phyloP scores from a whole-genome alignment of 1,284 basidiomycete genomes.

The Naganishia cerealis region DNA sequence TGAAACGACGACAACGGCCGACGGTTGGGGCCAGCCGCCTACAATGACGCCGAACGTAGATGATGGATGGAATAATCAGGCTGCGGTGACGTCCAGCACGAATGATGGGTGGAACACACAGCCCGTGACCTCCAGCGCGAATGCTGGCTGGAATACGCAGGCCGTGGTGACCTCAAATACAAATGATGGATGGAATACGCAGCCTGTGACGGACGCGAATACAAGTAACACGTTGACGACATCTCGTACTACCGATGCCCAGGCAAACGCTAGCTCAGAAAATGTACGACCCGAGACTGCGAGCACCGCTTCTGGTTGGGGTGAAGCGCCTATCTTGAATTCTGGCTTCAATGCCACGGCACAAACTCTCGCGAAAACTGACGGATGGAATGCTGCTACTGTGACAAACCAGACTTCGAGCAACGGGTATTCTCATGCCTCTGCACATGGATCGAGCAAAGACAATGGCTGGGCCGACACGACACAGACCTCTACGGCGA shows the following conservation, averaged over 20 bases:
- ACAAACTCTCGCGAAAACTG: neutral
- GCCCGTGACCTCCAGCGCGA: neutral
- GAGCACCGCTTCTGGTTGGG: neutral
- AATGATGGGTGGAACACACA: neutral
- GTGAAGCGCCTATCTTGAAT: neutral
- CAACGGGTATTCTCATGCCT: neutral
- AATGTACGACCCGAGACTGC: neutral
- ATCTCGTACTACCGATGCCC: neutral
- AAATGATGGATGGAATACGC: conserved; percentile 3
- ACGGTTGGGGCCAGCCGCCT: neutral
- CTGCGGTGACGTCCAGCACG: neutral
- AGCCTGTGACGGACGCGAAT: neutral
- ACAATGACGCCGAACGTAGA: neutral
- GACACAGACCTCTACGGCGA: neutral
- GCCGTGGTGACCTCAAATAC: neutral
- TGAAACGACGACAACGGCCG: neutral
- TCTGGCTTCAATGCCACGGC: neutral
- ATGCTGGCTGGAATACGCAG: conserved; percentile 8
- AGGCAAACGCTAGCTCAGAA: neutral
- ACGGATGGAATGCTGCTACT: neutral
- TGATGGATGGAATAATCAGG: neutral
- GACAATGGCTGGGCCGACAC: neutral
- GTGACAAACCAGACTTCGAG: neutral
- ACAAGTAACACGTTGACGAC: neutral
- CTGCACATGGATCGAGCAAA: neutral